phyloP scores from a whole-genome alignment of 2,329 filamentous ascomycete species.

The Ascochyta viciae-villosae region DNA sequence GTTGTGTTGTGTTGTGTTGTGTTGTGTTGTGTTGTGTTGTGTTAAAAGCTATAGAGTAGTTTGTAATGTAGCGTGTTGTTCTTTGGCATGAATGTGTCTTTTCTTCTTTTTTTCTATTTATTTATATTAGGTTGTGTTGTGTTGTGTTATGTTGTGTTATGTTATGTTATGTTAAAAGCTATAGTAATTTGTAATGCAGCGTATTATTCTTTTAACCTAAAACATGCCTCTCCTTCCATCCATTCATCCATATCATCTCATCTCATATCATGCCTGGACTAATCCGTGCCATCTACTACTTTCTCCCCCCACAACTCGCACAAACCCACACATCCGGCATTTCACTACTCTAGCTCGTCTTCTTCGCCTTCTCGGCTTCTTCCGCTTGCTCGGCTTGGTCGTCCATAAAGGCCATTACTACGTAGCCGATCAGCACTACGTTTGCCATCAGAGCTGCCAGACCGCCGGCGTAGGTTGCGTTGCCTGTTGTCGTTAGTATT shows the following conservation, averaged over 20 bases:
- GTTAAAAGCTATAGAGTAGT: constrained; percentile 30
- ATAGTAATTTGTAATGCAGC: constrained; percentile 36
- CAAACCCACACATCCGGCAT: too few relatives aligned
- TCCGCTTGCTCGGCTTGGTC: constrained; percentile 65
- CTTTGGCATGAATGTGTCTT: too few relatives aligned
- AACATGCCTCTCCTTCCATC: background rate
- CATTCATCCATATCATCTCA: too few relatives aligned
- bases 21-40: background rate
- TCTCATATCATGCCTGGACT: too few relatives aligned
- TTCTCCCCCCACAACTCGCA: too few relatives aligned
- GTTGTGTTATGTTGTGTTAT: background rate
- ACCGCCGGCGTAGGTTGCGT: constrained; percentile 85
- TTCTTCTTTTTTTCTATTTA: too few relatives aligned
- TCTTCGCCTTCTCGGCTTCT: constrained; percentile 50
- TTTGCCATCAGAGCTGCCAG: constrained; percentile 90
- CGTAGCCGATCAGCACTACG: constrained; percentile 86
- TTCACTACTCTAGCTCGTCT: constrained; percentile 32
- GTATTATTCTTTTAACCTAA: constrained; percentile 13
- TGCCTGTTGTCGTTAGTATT: constrained; percentile 63
- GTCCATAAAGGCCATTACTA: constrained; percentile 89
- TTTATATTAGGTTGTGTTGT: too few relatives aligned
- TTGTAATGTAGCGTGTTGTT: constrained; percentile 23
- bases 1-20: too few relatives aligned
- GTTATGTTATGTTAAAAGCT: background rate
- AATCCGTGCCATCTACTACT: too few relatives aligned